These are phyloP conservation scores for Russula vinacea DNA, from an alignment of 768 basidiomycete genomes.

Conservation along the genomic window DNA sequence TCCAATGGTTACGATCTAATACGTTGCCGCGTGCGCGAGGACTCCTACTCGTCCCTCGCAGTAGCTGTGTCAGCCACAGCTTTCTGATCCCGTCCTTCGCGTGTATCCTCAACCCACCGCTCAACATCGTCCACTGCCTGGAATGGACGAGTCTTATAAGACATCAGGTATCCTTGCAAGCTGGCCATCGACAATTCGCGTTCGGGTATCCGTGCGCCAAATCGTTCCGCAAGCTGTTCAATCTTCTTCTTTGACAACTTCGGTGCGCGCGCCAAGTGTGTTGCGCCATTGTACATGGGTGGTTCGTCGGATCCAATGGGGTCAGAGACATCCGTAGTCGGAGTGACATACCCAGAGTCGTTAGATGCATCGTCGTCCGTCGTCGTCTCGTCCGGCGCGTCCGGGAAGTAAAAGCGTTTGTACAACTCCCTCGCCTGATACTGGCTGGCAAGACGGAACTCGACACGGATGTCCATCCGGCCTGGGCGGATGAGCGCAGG, in stretches of 20 bases:
- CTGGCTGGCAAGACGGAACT: constrained; percentile 70
- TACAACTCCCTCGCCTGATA: constrained; percentile 67
- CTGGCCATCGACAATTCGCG: constrained; percentile 43
- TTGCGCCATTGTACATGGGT: constrained; percentile 12
- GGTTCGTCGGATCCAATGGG: neutral
- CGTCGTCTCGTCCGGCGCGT: constrained; percentile 32
- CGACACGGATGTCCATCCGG: constrained; percentile 75
- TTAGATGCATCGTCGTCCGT: constrained; percentile 30
- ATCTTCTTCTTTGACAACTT: constrained; percentile 43
- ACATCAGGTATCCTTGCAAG: constrained; percentile 63
- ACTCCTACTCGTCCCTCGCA: too few relatives aligned
- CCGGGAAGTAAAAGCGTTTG: constrained; percentile 61
- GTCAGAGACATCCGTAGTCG: constrained; percentile 13
- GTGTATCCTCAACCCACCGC: constrained; percentile 52
- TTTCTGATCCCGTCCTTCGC: constrained; percentile 32
- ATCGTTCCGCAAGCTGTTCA: constrained; percentile 50
- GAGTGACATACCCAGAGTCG: constrained; percentile 28
- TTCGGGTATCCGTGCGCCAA: constrained; percentile 53
- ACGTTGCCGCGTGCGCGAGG: too few relatives aligned
- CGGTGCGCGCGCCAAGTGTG: constrained; percentile 34
- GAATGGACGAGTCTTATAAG: constrained; percentile 56
- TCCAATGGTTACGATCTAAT: too few relatives aligned
- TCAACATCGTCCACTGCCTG: constrained; percentile 49
- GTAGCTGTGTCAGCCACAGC: neutral
- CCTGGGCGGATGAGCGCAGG: constrained; percentile 74